Base-by-base conservation (phyloP, 2,329 filamentous ascomycete species). In the Aspergillus japonicus region DNA sequence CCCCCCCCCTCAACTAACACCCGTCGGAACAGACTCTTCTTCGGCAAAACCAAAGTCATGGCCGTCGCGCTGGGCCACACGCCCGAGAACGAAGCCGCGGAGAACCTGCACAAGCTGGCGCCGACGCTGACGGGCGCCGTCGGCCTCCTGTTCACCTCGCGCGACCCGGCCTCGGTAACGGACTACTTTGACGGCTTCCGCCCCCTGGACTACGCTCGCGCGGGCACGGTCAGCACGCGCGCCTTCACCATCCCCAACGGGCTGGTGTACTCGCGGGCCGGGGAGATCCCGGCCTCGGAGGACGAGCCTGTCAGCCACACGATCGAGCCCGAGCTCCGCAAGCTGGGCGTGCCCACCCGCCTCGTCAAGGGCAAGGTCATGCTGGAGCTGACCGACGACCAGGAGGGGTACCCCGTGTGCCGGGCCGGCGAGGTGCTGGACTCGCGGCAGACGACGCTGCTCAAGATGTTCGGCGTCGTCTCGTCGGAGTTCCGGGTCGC, bases 1-100 rank as follows among this genome's bases (percentile, higher is more conserved):
- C 33, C 33, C 14, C 14, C 12, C 3, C 12, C 33, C 14, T 35
- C 33, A 16, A 35, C 11, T 16, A 16, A 35, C 33, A 35, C 31
- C 31, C 31, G 23, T 23, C 3, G 23, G 23, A 21, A 31, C 19
- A 95, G 93, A 69, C 82, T 99, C 75, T 98, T 98, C 87, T 98
- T 97, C 79, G 95, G 94, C 80, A 99, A 98, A 83, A 98, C 94
- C 61, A 98, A 98, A 81, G 93, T 99, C 77, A 98, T 98, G 92
- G 88, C 91, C 70, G 94, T 95, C 80, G 93, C 95, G 59, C 89
- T 99, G 26, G 95, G 95, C 73, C 85, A 85, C 65, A 88, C 83
- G 56, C 83, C 87, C 67, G 89, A 90, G 72, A 89, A 91, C 71
- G 91, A 93, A 79, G 85, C 90, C 78, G 90, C 91, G 68, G 86